Evolutionary conservation across 768 basidiomycete genomes (phyloP), one percentile per base, ranked within the genome.

Genomic region (Lactifluus piperatus): DNA sequence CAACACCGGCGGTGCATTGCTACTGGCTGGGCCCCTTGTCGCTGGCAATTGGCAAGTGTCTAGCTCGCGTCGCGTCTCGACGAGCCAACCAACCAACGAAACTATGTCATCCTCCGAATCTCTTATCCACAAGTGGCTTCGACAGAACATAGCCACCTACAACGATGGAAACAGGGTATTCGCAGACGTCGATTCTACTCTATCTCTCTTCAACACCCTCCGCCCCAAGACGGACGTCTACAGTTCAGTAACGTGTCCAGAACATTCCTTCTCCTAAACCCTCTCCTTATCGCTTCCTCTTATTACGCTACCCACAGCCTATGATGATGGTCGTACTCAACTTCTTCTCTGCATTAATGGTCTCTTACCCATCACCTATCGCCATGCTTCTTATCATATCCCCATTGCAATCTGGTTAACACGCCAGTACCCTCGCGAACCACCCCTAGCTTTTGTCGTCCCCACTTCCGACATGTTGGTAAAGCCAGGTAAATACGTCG

Each of bases 261-360:
- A 51, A 43, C 54, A 10, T 36, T 36, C 49, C 20, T 36, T 53
- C 60, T 39, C 58, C 51, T 48, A 46, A 59, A 48, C 62, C 47
- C 52, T 44, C 62, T 39, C 24, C 50, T 51, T 55, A 67, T 60
- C 65, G 57, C 60, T 44, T 34, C 60, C 49, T 44, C 32, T 60
- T 46, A 62, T 54, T 41, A 44, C 43, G 8, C 29, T 27, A 51
- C 48, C 55, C 37, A 65, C 69, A 97, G 92, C 89, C 0, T 94
- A 90, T 74, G 93, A 99, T 71, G 92, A 97, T 64, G 97, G 97
- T 48, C 84, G 95, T 37, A 86, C 91, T 0, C 92, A 94, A 68
- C 79, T 97, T 18, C 80, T 99, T 27, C 84, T 98, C 57, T 93
- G 91, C 64, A 66, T 95, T 3, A 90, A 97, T 68, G 97, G 97